These are phyloP conservation scores for Aurifilum marmelostoma DNA, from an alignment of 2,329 filamentous ascomycete species.

Conservation along the genomic window DNA sequence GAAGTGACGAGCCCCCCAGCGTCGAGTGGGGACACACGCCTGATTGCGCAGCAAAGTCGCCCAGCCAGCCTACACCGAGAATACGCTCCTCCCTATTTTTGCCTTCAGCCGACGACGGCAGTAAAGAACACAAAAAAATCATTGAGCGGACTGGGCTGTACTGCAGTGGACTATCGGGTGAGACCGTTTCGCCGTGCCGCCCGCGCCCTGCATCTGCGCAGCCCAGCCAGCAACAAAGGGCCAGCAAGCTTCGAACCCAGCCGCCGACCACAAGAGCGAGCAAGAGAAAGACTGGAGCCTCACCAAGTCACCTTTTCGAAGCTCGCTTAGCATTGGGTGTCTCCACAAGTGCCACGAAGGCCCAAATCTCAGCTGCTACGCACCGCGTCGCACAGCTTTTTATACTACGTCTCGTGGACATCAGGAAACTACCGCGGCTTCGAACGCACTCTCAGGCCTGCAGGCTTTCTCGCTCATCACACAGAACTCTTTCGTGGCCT, in stretches of 20 bases:
- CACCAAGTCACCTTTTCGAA: background rate
- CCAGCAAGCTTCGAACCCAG: background rate
- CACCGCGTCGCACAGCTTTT: background rate
- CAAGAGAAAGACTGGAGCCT: background rate
- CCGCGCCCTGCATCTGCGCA: background rate
- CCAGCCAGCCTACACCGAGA: background rate
- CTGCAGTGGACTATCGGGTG: background rate
- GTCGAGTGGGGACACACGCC: background rate
- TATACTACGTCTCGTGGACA: background rate
- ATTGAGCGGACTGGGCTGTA: too few relatives aligned
- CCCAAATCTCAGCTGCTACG: background rate
- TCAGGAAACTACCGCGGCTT: background rate
- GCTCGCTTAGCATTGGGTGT: background rate
- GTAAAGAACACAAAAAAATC: background rate
- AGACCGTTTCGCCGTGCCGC: background rate
- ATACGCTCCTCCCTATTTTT: background rate
- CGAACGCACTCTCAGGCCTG: background rate
- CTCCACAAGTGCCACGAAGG: background rate
- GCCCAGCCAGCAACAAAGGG: background rate
- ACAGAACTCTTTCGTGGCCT: background rate
- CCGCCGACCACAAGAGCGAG: background rate
- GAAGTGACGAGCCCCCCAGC: slow-evolving; percentile 1
- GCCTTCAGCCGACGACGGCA: background rate
- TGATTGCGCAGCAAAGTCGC: background rate
- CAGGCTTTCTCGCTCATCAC: background rate